phyloP scores from a whole-genome alignment of 2,329 filamentous ascomycete species.

The Rosellinia necatrix region DNA sequence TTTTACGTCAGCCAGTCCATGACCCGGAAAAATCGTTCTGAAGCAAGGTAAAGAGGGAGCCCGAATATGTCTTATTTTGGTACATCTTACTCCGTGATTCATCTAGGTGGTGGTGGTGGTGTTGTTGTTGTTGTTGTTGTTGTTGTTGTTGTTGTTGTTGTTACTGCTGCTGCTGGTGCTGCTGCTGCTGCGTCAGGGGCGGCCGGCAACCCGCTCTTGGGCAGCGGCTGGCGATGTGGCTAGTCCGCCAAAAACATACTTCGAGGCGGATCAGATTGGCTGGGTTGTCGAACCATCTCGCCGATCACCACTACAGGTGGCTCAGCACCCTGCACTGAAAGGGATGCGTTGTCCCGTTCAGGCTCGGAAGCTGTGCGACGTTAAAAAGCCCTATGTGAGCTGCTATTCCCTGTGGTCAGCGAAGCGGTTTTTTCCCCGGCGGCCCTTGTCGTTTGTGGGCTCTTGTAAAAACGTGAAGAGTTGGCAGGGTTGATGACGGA shows the following conservation, averaged over 20 bases:
- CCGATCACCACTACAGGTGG: constrained; percentile 12
- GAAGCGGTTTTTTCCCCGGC: not conserved
- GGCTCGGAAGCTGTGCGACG: constrained; percentile 1
- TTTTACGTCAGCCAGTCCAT: not conserved
- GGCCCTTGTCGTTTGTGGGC: constrained; percentile 5
- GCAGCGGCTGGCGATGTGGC: constrained; percentile 10
- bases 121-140: too few species aligned
- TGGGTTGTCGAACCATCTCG: constrained; percentile 3
- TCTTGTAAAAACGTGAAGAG: not conserved
- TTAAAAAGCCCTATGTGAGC: not conserved
- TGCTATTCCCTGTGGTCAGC: not conserved
- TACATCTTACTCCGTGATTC: constrained; percentile 7
- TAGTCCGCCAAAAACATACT: constrained; percentile 8
- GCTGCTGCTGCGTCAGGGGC: not conserved
- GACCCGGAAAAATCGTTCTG: not conserved
- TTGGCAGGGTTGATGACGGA: not conserved
- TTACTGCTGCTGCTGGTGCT: not conserved
- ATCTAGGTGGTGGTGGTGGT: constrained; percentile 3
- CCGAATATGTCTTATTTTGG: not conserved
- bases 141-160: too few species aligned
- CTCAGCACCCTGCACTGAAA: constrained; percentile 1
- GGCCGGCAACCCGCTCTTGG: constrained; percentile 1
- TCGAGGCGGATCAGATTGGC: constrained; percentile 8
- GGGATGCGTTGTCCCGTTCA: constrained; percentile 8
- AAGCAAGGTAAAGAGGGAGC: not conserved